Evolutionary conservation across 805 yeast species (phyloP).

Genomic region (Isabelozyma gotoi): DNA sequence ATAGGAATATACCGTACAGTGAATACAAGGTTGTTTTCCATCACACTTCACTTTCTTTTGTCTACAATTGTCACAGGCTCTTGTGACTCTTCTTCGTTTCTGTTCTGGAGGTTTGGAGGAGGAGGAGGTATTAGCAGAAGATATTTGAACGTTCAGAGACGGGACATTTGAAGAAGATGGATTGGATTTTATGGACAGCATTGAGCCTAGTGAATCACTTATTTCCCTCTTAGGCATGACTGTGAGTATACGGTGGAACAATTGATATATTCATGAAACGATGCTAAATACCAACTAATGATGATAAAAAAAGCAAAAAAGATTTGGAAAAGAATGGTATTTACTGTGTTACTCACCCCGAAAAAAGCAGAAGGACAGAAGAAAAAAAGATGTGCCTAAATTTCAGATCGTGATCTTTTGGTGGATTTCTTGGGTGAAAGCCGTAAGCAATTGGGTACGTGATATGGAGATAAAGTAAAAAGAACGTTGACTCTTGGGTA

Average conservation of each 20-base stretch:
- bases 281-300: background rate
- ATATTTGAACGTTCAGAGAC: no score
- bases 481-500: no score
- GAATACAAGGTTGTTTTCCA: conserved; percentile 75
- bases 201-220: background rate
- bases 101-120: conserved; percentile 19
- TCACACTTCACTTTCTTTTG: conserved; percentile 78
- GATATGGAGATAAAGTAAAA: no score
- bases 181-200: no score
- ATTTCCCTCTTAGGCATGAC: conserved; percentile 1
- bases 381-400: no score
- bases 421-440: no score
- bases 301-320: background rate
- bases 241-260: background rate
- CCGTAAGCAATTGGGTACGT: no score
- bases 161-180: background rate
- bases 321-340: no score
- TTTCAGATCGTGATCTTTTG: no score
- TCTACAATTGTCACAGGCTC: conserved; percentile 78
- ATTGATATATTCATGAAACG: conserved; percentile 1
- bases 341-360: no score
- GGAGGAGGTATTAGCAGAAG: background rate
- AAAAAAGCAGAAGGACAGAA: no score
- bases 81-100: conserved; percentile 63
- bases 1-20: conserved; percentile 84